A percentile compares a stretch with the other conserved stretches of the same genome.
Conservation (phyloP, 2,329 filamentous ascomycete genomes). For the Fusarium sambucinum region DNA sequence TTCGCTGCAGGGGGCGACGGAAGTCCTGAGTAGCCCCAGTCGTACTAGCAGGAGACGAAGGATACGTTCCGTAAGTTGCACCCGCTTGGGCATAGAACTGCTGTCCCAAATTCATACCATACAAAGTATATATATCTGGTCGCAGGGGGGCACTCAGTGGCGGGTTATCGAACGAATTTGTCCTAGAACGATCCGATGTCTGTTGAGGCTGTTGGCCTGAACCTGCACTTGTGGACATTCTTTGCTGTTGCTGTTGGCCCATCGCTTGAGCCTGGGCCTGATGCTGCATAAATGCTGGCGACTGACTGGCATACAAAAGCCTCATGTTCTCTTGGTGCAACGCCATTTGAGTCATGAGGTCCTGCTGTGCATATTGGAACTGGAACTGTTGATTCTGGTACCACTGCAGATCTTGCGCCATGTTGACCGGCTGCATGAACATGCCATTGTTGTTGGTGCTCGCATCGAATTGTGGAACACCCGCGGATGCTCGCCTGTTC, state of each 20-base stretch:
- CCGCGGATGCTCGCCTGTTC: constrained; percentile 66
- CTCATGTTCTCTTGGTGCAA: constrained; percentile 55
- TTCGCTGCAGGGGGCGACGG: constrained; percentile 68
- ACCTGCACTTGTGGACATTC: constrained; percentile 32
- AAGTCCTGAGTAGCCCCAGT: constrained; percentile 62
- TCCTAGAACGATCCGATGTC: constrained; percentile 65
- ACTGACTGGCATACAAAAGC: constrained; percentile 53
- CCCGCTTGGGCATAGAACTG: constrained; percentile 61
- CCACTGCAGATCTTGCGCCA: constrained; percentile 64
- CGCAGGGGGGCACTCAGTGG: constrained; percentile 69
- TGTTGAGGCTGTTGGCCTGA: constrained; percentile 51
- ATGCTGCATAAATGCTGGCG: constrained; percentile 53
- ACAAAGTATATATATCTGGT: constrained; percentile 68
- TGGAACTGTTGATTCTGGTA: constrained; percentile 60
- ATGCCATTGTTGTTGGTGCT: constrained; percentile 50
- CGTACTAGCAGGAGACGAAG: constrained; percentile 66
- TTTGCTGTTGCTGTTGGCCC: constrained; percentile 52
- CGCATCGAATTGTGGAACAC: constrained; percentile 63
- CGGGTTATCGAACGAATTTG: constrained; percentile 72
- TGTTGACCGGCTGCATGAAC: constrained; percentile 59
- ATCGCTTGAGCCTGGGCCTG: constrained; percentile 43
- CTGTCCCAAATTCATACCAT: constrained; percentile 57
- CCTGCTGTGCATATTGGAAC: constrained; percentile 57
- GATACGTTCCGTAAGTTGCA: constrained; percentile 64
- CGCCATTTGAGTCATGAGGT: constrained; percentile 58